Conservation (phyloP, 202 grass and related monocot species). For the Carex sylvatica region DNA sequence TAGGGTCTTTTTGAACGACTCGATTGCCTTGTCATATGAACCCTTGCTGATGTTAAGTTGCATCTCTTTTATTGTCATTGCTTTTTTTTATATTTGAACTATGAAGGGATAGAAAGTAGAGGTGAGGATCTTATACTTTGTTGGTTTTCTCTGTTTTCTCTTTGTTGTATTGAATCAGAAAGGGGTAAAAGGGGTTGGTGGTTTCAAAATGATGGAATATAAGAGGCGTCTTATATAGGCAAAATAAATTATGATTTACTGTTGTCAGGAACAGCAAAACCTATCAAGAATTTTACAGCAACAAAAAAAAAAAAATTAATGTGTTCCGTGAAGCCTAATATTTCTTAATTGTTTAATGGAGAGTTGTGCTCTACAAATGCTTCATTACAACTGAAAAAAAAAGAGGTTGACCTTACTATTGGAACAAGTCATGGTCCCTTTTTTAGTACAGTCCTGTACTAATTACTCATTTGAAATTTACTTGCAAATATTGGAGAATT, state of each 20-base stretch:
- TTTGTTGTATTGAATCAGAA: not conserved
- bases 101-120: not conserved
- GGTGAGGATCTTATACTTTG: not conserved
- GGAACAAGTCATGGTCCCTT: not conserved
- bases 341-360: not conserved
- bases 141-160: not conserved
- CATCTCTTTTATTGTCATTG: not conserved
- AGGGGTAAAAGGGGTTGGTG: not conserved
- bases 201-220: not conserved
- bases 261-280: not conserved
- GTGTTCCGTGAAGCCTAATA: not conserved
- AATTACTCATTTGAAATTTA: not conserved
- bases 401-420: not conserved
- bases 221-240: not conserved
- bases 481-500: not conserved
- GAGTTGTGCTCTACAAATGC: constrained; percentile 20
- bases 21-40: constrained; percentile 61
- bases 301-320: not conserved
- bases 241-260: not conserved
- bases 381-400: no score
- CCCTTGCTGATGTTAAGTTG: constrained; percentile 30
- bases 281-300: not conserved
- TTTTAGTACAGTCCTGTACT: not conserved
- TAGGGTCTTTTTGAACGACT: constrained; percentile 71
- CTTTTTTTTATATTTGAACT: not conserved